phyloP scores from a whole-genome alignment of 768 basidiomycete genomes.

The Kwoniella bestiolae region DNA sequence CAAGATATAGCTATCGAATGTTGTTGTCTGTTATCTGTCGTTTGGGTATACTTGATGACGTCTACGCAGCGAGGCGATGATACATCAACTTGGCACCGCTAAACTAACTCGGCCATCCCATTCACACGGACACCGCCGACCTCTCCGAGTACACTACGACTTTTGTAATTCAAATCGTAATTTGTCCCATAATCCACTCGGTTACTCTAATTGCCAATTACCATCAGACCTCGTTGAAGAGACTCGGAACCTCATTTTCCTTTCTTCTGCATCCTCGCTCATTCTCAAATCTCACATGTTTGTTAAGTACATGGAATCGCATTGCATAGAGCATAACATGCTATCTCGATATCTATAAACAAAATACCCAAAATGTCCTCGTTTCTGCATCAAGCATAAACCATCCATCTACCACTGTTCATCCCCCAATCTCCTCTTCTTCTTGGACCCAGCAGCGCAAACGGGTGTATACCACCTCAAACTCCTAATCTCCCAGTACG shows the following conservation, averaged over 20 bases:
- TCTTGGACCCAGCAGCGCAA: not conserved
- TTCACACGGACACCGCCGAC: too few relatives aligned
- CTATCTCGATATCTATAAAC: not conserved
- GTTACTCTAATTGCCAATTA: too few relatives aligned
- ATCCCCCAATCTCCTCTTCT: not conserved
- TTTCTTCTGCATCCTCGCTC: too few relatives aligned
- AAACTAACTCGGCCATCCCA: too few relatives aligned
- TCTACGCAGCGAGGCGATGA: conserved; percentile 11
- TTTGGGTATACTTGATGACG: conserved; percentile 4
- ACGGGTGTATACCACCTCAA: conserved; percentile 15
- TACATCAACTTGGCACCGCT: conserved; percentile 1
- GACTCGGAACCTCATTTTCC: too few relatives aligned
- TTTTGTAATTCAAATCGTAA: not conserved
- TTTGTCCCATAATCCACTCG: too few relatives aligned
- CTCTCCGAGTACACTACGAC: too few relatives aligned
- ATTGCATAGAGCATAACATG: not conserved
- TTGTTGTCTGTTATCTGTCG: not conserved
- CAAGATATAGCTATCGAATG: too few relatives aligned
- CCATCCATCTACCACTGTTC: not conserved
- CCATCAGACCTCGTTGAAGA: too few relatives aligned
- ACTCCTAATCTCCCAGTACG: conserved; percentile 21
- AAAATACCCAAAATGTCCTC: conserved; percentile 5
- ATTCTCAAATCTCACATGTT: too few relatives aligned
- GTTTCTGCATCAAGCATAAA: not conserved
- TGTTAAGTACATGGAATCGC: too few relatives aligned